These are phyloP conservation scores for Tripterygium wilfordii DNA, from an alignment of 177 flowering plant genomes.

Conservation along the genomic window DNA sequence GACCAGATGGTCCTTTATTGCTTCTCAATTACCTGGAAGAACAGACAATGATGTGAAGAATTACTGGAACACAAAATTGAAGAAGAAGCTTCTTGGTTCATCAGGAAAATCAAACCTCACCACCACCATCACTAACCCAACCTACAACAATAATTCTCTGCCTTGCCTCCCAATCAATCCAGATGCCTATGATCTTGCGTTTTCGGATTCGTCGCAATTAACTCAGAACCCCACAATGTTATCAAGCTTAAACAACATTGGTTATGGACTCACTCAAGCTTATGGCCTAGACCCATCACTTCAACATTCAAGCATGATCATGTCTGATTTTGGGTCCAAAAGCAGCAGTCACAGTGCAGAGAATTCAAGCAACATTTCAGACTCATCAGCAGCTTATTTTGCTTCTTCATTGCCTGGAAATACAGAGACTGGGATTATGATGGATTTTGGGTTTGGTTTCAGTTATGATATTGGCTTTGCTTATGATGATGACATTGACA, in stretches of 20 bases:
- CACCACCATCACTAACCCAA: background rate
- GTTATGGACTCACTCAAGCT: conserved; percentile 2
- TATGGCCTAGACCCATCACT: background rate
- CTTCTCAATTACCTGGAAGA: conserved; percentile 36
- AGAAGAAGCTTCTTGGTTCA: conserved; percentile 28
- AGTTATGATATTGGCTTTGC: conserved; percentile 1
- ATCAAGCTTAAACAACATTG: background rate
- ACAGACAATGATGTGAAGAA: no score
- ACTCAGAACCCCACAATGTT: background rate
- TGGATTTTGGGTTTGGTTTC: conserved; percentile 8
- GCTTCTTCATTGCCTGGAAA: background rate
- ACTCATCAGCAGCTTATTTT: background rate
- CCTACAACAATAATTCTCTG: background rate
- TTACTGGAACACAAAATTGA: conserved; percentile 39
- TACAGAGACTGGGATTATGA: conserved; percentile 3
- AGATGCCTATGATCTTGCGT: background rate
- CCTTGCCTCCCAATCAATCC: background rate
- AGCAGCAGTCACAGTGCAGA: conserved; percentile 4
- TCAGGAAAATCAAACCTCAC: conserved; percentile 4
- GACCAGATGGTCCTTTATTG: conserved; percentile 40
- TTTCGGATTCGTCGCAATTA: background rate
- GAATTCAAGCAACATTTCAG: conserved; percentile 8
- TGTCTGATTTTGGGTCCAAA: conserved; percentile 5
- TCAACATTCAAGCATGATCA: background rate
- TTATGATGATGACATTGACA: conserved; percentile 2